Evolutionary conservation across 2,329 filamentous ascomycete species (phyloP), one percentile per base, ranked within the genome.

Genomic region (Lithohypha guttulata): DNA sequence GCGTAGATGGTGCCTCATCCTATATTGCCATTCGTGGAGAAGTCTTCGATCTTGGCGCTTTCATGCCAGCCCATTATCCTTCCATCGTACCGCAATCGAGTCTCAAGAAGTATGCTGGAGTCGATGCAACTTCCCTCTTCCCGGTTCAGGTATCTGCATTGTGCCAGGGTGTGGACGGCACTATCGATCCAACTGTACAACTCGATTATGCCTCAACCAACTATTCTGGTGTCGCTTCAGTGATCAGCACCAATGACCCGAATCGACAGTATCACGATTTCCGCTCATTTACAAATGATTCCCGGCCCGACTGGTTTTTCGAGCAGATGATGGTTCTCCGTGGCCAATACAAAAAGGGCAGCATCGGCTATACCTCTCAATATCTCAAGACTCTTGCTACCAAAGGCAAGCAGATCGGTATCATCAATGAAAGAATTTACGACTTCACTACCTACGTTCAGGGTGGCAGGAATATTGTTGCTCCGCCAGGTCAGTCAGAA

Each of bases 211-310:
- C 77, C 48, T 75, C 70, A 25, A 77, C 75, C 45, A 98, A 98
- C 59, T 69, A 79, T 39, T 75, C 77, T 10, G 80, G 79, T 13
- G 72, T 75, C 9, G 75, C 78, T 14, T 73, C 65, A 15, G 65
- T 82, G 17, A 72, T 85, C 57, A 77, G 71, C 53, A 66, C 61
- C 20, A 69, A 71, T 3, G 87, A 96, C 54, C 48, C 69, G 15
- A 93, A 95, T 54, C 67, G 77, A 15, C 66, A 74, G 46, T 98
- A 93, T 57, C 91, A 98, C 55, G 91, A 98, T 58, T 98, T 98
- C 74, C 78, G 91, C 43, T 77, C 73, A 55, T 86, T 75, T 55
- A 84, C 74, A 22, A 84, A 86, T 49, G 84, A 94, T 55, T 80
- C 73, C 35, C 79, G 87, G 8, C 77, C 80, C 2, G 85, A 94